phyloP scores from a whole-genome alignment of 2,329 filamentous ascomycete genomes.

The Gaeumannomyces tritici region DNA sequence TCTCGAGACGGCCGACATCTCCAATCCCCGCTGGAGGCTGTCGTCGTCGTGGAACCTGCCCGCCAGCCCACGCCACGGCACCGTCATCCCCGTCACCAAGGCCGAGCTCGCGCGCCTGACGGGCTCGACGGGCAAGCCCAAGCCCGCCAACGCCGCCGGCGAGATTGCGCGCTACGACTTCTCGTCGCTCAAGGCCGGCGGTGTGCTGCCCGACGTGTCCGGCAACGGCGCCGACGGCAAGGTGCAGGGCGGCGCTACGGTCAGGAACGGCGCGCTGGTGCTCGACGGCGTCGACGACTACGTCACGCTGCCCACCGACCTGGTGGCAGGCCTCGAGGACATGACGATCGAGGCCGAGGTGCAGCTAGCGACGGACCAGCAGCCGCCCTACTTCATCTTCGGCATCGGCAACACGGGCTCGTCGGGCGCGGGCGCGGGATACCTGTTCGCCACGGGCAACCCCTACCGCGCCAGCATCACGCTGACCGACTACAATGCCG shows the following conservation, averaged over 20 bases:
- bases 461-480: conserved; percentile 13
- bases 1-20: conserved; percentile 38
- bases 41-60: conserved; percentile 35
- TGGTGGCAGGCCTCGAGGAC: conserved; percentile 10
- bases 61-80: conserved; percentile 40
- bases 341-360: conserved; percentile 12
- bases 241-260: conserved; percentile 11
- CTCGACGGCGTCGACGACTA: conserved; percentile 15
- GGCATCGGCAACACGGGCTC: conserved; percentile 13
- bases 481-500: conserved; percentile 10
- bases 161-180: conserved; percentile 15
- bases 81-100: conserved; percentile 40
- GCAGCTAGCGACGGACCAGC: conserved; percentile 10
- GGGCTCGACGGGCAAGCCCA: conserved; percentile 8
- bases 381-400: conserved; percentile 15
- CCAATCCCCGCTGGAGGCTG: conserved; percentile 37
- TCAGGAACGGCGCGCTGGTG: conserved; percentile 9
- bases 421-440: conserved; percentile 11
- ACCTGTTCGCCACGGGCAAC: conserved; percentile 14
- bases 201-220: conserved; percentile 10
- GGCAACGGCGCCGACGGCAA: conserved; percentile 12
- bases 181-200: conserved; percentile 4
- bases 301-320: conserved; percentile 13
- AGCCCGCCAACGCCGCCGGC: conserved; percentile 7
- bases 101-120: conserved; percentile 27